A percentile compares a stretch with the other conserved stretches of the same genome.
Conservation (phyloP, 192 early-diverging fungal genomes). For the Coemansia asiatica region DNA sequence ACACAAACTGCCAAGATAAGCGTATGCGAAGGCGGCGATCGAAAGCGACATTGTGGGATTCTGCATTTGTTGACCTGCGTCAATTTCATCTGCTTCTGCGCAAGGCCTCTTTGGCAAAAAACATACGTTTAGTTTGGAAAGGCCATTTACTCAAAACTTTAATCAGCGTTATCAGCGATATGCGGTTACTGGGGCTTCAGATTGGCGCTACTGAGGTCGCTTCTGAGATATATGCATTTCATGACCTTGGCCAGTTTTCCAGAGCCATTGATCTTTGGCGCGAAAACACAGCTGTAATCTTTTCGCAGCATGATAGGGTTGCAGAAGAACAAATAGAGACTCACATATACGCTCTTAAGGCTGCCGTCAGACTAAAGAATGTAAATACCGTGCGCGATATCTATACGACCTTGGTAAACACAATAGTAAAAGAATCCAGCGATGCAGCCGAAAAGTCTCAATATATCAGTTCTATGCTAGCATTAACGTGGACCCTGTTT, state of each 20-base stretch:
- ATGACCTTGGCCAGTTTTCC: conserved; percentile 9
- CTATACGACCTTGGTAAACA: conserved; percentile 15
- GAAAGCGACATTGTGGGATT: not conserved
- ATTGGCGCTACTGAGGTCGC: conserved; percentile 45
- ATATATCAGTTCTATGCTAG: not conserved
- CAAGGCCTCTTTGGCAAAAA: not conserved
- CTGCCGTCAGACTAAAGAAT: conserved; percentile 30
- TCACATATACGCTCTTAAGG: conserved; percentile 30
- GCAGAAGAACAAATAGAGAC: conserved; percentile 6
- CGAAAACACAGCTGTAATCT: not conserved
- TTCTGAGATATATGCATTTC: conserved; percentile 17
- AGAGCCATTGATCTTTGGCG: conserved; percentile 26
- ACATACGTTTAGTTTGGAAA: not conserved
- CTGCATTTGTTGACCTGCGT: conserved; percentile 21
- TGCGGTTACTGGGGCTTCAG: conserved; percentile 24
- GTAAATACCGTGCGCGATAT: conserved; percentile 17
- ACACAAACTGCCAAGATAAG: conserved; percentile 3
- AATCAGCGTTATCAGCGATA: conserved; percentile 28
- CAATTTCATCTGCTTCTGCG: conserved; percentile 28
- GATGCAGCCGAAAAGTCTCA: not conserved
- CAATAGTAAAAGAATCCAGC: conserved; percentile 3
- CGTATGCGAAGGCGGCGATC: conserved; percentile 11
- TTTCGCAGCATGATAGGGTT: not conserved
- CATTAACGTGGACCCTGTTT: conserved; percentile 25
- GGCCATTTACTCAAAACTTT: conserved; percentile 2